Conservation (phyloP, 768 basidiomycete genomes). For the Hygrocybe coccinea region DNA sequence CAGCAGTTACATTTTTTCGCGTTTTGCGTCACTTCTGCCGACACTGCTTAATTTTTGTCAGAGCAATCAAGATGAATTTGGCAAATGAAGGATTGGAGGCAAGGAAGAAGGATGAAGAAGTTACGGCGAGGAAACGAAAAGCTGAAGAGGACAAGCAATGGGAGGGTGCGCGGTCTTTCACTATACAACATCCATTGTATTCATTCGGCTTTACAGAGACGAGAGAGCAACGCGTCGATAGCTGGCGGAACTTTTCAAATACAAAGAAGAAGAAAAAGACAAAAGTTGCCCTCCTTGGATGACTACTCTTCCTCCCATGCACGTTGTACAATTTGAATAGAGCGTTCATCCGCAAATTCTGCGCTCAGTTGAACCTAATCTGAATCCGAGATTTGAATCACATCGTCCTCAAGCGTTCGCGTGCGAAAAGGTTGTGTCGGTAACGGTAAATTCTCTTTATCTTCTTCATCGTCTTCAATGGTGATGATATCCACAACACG, state of each 20-base stretch:
- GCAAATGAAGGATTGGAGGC: conserved; percentile 92
- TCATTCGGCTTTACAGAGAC: conserved; percentile 40
- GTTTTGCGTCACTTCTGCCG: conserved; percentile 1
- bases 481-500: not conserved
- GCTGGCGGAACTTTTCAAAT: conserved; percentile 72
- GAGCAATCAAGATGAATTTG: conserved; percentile 84
- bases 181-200: not conserved
- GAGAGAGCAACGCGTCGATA: conserved; percentile 77
- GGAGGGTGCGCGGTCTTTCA: conserved; percentile 60
- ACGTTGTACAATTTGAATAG: conserved; percentile 8
- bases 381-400: conserved; percentile 59
- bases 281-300: conserved; percentile 65
- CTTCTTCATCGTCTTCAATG: conserved; percentile 47
- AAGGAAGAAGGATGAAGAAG: conserved; percentile 87
- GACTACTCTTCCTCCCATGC: conserved; percentile 23
- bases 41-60: conserved; percentile 23
- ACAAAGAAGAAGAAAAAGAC: conserved; percentile 75
- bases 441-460: conserved; percentile 60
- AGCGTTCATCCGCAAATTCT: not conserved
- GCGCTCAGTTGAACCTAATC: too few relatives aligned
- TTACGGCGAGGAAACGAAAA: conserved; percentile 72
- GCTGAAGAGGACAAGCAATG: conserved; percentile 82
- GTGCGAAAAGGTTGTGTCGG: conserved; percentile 47
- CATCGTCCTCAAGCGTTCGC: conserved; percentile 34
- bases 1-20: conserved; percentile 23